phyloP scores from a whole-genome alignment of 306 rosid species.

The Begonia fuchsioides region DNA sequence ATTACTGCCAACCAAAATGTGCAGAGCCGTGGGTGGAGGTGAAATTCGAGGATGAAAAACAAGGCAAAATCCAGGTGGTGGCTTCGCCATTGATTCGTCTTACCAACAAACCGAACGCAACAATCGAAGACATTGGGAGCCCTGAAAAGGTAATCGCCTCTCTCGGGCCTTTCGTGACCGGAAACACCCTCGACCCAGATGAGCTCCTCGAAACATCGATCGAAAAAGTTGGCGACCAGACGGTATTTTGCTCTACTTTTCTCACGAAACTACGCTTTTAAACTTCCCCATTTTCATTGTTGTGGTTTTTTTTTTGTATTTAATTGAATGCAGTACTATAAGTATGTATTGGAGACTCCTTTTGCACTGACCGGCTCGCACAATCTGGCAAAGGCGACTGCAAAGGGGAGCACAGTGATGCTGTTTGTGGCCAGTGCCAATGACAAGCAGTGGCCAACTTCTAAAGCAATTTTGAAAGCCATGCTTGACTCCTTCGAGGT shows the following conservation, averaged over 20 bases:
- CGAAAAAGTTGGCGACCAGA: conserved; percentile 69
- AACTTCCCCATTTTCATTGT: too few relatives aligned
- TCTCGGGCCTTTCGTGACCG: conserved; percentile 91
- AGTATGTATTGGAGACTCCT: conserved; percentile 76
- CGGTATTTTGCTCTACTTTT: conserved; percentile 28
- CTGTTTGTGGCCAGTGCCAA: conserved; percentile 84
- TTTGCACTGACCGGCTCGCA: conserved; percentile 84
- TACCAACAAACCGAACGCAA: conserved; percentile 79
- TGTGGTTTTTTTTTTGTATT: neutral
- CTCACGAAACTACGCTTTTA: neutral
- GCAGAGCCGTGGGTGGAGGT: conserved; percentile 99
- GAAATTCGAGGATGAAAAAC: conserved; percentile 83
- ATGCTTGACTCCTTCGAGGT: conserved; percentile 80
- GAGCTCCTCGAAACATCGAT: conserved; percentile 70
- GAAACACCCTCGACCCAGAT: conserved; percentile 70
- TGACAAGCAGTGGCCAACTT: conserved; percentile 81
- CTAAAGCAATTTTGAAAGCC: conserved; percentile 56
- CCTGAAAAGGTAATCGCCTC: conserved; percentile 91
- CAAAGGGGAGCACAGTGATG: conserved; percentile 87
- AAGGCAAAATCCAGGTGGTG: conserved; percentile 82
- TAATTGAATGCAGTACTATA: conserved; percentile 65
- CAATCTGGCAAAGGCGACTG: conserved; percentile 95
- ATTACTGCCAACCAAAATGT: conserved; percentile 96
- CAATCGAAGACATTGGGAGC: conserved; percentile 85
- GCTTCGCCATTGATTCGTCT: conserved; percentile 87